Evolutionary conservation across 1,284 basidiomycete species (phyloP), one percentile per base, ranked within the genome.

Genomic region (Cryptococcus sp.): DNA sequence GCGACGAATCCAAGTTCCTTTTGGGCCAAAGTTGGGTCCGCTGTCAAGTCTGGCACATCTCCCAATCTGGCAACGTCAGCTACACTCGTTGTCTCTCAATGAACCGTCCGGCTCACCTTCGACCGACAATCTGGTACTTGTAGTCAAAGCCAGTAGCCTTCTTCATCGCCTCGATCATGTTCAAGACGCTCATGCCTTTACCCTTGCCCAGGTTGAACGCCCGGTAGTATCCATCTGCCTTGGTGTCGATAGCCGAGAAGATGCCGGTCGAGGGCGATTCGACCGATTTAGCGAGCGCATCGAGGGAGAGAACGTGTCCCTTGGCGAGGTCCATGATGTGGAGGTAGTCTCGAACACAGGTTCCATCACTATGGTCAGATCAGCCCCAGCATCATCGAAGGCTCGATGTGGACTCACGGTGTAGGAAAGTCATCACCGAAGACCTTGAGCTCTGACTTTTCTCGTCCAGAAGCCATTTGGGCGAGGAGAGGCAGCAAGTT

Each of bases 351-450:
- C 95, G 87, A 25, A 95, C 88, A 64, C 92, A 97, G 5, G 92
- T 97, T 16, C 94, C 94, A 69, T 99, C 94, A 33, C 86, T 66
- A 42, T 10, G 18, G 32, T 12, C 18, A 37, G 23, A 16, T 5
- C 14, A 16, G 32, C 4, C 19, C n/a, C 6, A 3, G 34, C 5
- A 18, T 14, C 28, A 31, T 23, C 19, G 12, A 34, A 18, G 10
- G 11, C 16, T 22, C 22, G 33, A 41, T 19, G 21, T 14, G 18
- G 2, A 72, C 85, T 63, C 60, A 88, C 86, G 82, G 83, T 2
- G 94, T 98, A 24, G 93, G 92, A 74, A 97, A 99, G 74, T 99
- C 92, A 69, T 95, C 90, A 43, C 95, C 95, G 68, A 97, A 98
- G 12, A 99, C 88, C 69, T 92, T 87, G 50, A 99, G 77, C 9